These are phyloP conservation scores for Yarrowia sp. DNA, from an alignment of 805 yeast genomes.

Conservation along the genomic window DNA sequence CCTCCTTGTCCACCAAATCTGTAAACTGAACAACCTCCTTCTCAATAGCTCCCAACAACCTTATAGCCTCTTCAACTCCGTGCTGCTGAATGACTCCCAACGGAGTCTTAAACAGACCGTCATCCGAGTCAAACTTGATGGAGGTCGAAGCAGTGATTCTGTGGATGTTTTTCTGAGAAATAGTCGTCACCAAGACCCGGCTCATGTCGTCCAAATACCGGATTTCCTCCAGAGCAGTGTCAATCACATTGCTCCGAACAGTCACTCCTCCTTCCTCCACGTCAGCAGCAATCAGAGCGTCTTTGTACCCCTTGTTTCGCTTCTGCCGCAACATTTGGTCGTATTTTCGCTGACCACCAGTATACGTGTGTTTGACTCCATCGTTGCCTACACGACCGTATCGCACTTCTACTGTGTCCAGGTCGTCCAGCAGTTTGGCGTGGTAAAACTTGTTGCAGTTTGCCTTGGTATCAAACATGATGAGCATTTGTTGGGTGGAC, in stretches of 20 bases:
- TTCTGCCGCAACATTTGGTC: conserved; percentile 9
- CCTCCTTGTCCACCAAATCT: conserved; percentile 32
- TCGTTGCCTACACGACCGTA: conserved; percentile 36
- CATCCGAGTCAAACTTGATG: conserved; percentile 11
- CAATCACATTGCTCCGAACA: background rate
- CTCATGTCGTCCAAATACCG: conserved; percentile 14
- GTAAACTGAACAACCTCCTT: conserved; percentile 49
- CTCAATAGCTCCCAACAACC: conserved; percentile 55
- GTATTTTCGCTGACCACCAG: conserved; percentile 16
- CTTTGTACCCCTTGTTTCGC: conserved; percentile 23
- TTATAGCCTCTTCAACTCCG: conserved; percentile 5
- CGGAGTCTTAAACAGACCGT: conserved; percentile 20
- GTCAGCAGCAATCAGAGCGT: conserved; percentile 12
- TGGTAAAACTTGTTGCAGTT: conserved; percentile 60
- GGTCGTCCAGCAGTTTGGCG: conserved; percentile 44
- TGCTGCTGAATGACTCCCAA: conserved; percentile 17
- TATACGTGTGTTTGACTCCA: background rate
- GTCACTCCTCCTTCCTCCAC: conserved; percentile 12
- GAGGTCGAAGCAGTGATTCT: conserved; percentile 14
- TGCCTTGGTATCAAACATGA: conserved; percentile 56
- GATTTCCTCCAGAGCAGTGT: conserved; percentile 22
- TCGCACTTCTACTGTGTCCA: conserved; percentile 51
- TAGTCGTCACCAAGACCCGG: conserved; percentile 2
- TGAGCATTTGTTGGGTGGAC: conserved; percentile 51
- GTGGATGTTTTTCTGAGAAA: conserved; percentile 3